Conservation (phyloP, 1,139 yeast genomes). For the Scheffersomyces lignicola region DNA sequence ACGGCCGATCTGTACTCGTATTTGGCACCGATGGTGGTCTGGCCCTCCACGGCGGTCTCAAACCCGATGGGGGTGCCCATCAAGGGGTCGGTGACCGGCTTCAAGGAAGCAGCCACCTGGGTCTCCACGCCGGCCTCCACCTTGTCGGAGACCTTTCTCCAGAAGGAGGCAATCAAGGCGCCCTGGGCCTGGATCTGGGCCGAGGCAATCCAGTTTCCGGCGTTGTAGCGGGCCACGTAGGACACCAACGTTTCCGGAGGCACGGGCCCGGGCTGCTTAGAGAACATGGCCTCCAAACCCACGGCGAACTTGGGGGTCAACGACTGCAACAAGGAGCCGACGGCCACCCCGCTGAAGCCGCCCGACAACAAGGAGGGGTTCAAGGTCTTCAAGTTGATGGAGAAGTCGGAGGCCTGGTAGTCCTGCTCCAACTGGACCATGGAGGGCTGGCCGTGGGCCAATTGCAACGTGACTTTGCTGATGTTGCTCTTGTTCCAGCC, state of each 20-base stretch:
- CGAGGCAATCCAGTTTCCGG: slow-evolving; percentile 88
- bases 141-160: slow-evolving; percentile 88
- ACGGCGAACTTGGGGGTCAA: slow-evolving; percentile 79
- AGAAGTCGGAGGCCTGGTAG: slow-evolving; percentile 84
- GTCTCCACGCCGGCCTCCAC: slow-evolving; percentile 98
- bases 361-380: slow-evolving; percentile 81
- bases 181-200: slow-evolving; percentile 96
- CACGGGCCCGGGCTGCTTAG: slow-evolving; percentile 67
- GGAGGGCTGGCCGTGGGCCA: slow-evolving; percentile 86
- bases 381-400: slow-evolving; percentile 84
- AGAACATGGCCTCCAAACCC: slow-evolving; percentile 92
- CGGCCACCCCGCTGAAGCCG: slow-evolving; percentile 78
- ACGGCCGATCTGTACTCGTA: slow-evolving; percentile 97
- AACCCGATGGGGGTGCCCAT: slow-evolving; percentile 79
- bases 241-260: slow-evolving; percentile 95
- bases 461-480: slow-evolving; percentile 85
- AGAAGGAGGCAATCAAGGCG: slow-evolving; percentile 82
- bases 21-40: slow-evolving; percentile 93
- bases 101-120: slow-evolving; percentile 74
- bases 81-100: slow-evolving; percentile 78
- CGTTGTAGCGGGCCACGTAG: slow-evolving; percentile 86
- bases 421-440: slow-evolving; percentile 98
- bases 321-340: slow-evolving; percentile 88
- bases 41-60: slow-evolving; percentile 85
- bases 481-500: slow-evolving; percentile 83